Conservation (phyloP, 441 rosid species). For the Raphanus hybrid region DNA sequence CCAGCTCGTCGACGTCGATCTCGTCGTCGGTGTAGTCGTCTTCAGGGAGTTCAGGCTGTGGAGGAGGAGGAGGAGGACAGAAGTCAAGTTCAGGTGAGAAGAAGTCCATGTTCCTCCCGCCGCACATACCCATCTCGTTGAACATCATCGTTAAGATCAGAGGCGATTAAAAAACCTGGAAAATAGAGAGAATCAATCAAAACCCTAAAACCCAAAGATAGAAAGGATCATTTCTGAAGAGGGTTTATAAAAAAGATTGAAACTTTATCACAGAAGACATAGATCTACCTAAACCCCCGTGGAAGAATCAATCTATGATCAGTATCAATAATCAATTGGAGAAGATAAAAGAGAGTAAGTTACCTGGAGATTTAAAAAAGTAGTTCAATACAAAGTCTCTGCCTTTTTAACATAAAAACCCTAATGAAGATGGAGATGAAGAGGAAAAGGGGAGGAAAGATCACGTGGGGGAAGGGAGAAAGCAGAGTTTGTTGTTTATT, state of each 20-base stretch:
- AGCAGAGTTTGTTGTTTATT: constrained; percentile 38
- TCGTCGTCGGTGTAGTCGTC: not conserved
- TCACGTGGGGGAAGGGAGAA: constrained; percentile 36
- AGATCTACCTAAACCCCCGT: not conserved
- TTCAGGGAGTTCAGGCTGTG: constrained; percentile 39
- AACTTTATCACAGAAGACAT: not conserved
- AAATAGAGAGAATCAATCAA: not conserved
- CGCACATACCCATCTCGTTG: constrained; percentile 68
- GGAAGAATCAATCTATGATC: not conserved
- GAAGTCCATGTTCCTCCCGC: constrained; percentile 75
- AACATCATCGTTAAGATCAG: constrained; percentile 48
- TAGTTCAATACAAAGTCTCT: not conserved
- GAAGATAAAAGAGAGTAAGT: not conserved
- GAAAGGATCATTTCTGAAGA: not conserved
- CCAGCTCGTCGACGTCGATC: not conserved
- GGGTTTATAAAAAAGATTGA: not conserved
- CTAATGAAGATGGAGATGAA: constrained; percentile 3
- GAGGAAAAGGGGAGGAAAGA: constrained; percentile 37
- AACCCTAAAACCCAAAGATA: no score
- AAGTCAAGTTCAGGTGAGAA: constrained; percentile 56
- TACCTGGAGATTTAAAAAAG: constrained; percentile 27
- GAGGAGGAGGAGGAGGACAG: constrained; percentile 32
- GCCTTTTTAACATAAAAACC: not conserved
- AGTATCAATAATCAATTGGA: not conserved
- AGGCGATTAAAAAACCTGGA: constrained; percentile 21